phyloP scores from a whole-genome alignment of 495 filamentous ascomycete species.

The Penicillium steckii region DNA sequence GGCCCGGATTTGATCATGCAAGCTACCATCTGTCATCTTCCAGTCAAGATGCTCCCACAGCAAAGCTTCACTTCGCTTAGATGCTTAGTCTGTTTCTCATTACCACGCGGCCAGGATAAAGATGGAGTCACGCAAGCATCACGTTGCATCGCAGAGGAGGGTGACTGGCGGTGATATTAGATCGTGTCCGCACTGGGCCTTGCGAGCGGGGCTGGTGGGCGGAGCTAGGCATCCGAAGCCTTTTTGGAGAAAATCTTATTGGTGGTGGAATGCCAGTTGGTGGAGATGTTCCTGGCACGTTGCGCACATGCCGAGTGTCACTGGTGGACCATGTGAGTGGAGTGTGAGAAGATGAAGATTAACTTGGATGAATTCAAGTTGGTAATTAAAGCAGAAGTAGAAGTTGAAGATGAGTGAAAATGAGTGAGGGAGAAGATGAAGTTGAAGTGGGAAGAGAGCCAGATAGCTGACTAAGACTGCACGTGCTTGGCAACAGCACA shows the following conservation, averaged over 20 bases:
- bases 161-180: conserved; percentile 2
- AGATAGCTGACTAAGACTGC: too few relatives aligned
- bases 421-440: not conserved
- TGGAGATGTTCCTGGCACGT: not conserved
- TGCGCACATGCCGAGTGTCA: not conserved
- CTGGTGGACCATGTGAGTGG: not conserved
- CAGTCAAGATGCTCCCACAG: too few relatives aligned
- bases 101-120: not conserved
- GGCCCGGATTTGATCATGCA: not conserved
- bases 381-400: not conserved
- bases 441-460: not conserved
- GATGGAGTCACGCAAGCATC: not conserved
- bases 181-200: not conserved
- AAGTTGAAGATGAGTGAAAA: not conserved
- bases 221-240: not conserved
- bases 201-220: not conserved
- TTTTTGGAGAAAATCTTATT: not conserved
- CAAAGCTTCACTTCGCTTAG: conserved; percentile 6
- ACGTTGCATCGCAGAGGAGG: conserved; percentile 9
- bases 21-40: not conserved
- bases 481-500: too few relatives aligned
- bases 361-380: too few relatives aligned
- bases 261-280: not conserved
- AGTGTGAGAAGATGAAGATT: not conserved
- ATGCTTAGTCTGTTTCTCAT: not conserved